A percentile compares a stretch with the other conserved stretches of the same genome.
These are phyloP conservation scores for Puccinia brachypodii DNA, from an alignment of 1,284 basidiomycete genomes.

Conservation along the genomic window DNA sequence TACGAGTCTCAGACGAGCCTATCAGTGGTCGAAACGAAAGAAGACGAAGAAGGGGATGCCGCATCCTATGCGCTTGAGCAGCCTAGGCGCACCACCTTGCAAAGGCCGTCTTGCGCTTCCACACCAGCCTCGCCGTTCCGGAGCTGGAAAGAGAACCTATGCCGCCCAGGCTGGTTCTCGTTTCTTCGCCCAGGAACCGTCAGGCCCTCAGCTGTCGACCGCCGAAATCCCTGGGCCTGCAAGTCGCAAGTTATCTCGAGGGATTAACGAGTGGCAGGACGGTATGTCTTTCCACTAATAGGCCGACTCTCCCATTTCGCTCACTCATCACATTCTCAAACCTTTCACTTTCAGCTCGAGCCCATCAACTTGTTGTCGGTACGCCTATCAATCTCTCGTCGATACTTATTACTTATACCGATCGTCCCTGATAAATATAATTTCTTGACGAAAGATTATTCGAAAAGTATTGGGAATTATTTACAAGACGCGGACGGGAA, in stretches of 20 bases:
- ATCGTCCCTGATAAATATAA: no score
- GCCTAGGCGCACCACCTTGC: no score
- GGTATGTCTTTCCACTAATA: no score
- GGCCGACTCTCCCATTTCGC: no score
- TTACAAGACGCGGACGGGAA: slow-evolving; percentile 64
- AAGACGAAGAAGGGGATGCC: no score
- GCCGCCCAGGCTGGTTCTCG: slow-evolving; percentile 30
- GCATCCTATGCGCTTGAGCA: no score
- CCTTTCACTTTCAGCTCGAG: slow-evolving; percentile 38
- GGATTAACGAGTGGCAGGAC: slow-evolving; percentile 56
- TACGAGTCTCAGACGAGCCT: no score
- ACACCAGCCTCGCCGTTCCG: neutral
- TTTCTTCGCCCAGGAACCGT: slow-evolving; percentile 55
- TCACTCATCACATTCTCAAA: slow-evolving; percentile 58
- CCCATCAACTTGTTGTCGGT: slow-evolving; percentile 45
- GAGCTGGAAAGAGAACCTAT: neutral
- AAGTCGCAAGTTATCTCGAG: slow-evolving; percentile 53
- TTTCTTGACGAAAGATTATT: slow-evolving; percentile 34
- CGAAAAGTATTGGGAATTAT: slow-evolving; percentile 58
- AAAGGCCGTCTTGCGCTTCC: neutral
- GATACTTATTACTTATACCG: neutral
- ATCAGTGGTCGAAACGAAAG: no score
- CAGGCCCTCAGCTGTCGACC: slow-evolving; percentile 52
- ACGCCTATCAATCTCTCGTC: neutral
- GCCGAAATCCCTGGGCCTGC: slow-evolving; percentile 56